Evolutionary conservation across 495 filamentous ascomycete species (phyloP).

Genomic region (Penicillium cataractarum): DNA sequence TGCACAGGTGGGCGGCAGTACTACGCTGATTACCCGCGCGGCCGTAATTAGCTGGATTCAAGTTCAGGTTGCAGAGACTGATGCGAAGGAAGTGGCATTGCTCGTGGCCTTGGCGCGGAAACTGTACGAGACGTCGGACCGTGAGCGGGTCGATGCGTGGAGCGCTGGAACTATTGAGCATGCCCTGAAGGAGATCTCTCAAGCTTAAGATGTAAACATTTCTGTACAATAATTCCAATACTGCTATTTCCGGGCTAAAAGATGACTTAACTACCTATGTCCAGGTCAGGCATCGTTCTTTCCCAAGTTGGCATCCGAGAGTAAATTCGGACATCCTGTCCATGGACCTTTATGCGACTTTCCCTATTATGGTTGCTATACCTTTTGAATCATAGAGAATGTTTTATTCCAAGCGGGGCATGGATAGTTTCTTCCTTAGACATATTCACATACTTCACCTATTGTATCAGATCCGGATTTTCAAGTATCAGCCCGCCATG

Average conservation of each 20-base stretch:
- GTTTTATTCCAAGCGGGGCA: not conserved
- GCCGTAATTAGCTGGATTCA: constrained; percentile 83
- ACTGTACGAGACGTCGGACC: constrained; percentile 73
- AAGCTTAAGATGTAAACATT: constrained; percentile 7
- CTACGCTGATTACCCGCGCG: constrained; percentile 81
- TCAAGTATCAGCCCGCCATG: not conserved
- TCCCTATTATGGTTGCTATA: not conserved
- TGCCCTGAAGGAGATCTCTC: constrained; percentile 33
- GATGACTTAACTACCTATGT: not conserved
- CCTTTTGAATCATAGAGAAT: not conserved
- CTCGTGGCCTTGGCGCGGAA: constrained; percentile 61
- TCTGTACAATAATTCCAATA: constrained; percentile 11
- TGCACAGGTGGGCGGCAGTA: constrained; percentile 75
- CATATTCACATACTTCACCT: not conserved
- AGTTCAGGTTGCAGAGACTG: constrained; percentile 50
- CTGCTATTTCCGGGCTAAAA: not conserved
- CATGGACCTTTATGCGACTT: not conserved
- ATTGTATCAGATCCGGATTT: too few relatives aligned
- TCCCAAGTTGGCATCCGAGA: not conserved
- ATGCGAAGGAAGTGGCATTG: constrained; percentile 48
- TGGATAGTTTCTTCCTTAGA: not conserved
- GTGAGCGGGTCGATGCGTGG: constrained; percentile 67
- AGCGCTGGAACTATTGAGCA: constrained; percentile 53
- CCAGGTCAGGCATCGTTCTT: too few relatives aligned
- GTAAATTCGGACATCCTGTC: not conserved